phyloP scores from a whole-genome alignment of 371 early-diverging fungal species.

The Apophysomyces ossiformis region DNA sequence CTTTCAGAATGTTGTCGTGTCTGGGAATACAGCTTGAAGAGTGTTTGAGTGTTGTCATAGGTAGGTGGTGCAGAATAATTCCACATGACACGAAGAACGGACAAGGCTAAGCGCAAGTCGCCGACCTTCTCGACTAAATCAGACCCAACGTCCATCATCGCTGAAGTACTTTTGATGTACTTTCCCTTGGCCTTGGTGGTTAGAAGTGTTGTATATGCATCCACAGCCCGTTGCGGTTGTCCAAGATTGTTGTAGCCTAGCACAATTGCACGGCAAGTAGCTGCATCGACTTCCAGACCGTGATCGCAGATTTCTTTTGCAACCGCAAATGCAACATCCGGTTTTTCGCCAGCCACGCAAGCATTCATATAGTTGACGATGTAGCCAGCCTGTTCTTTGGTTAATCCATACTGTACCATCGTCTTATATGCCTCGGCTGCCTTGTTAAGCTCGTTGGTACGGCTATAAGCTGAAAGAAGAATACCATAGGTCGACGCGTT shows the following conservation, averaged over 20 bases:
- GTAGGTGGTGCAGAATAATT: conserved; percentile 1
- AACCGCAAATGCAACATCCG: conserved; percentile 29
- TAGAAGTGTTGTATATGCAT: conserved; percentile 12
- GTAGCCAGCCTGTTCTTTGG: conserved; percentile 38
- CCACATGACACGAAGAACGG: background rate
- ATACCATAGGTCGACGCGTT: conserved; percentile 44
- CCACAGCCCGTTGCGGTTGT: conserved; percentile 10
- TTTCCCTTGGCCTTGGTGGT: background rate
- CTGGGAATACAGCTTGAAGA: background rate
- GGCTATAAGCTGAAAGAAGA: conserved; percentile 38
- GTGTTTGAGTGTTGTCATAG: background rate
- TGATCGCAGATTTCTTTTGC: conserved; percentile 28
- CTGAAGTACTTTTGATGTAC: background rate
- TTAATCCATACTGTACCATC: conserved; percentile 34
- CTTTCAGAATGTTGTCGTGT: conserved; percentile 11
- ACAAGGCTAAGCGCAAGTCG: background rate
- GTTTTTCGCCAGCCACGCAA: conserved; percentile 26
- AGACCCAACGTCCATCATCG: conserved; percentile 20
- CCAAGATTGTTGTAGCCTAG: background rate
- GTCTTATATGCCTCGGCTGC: conserved; percentile 35
- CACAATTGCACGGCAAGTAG: conserved; percentile 14
- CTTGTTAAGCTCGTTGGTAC: conserved; percentile 33
- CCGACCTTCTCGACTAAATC: conserved; percentile 19
- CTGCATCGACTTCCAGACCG: conserved; percentile 36
- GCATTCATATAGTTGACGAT: conserved; percentile 42